phyloP scores from a whole-genome alignment of 108 stramenopile species.

The Schizochytrium sp. region DNA sequence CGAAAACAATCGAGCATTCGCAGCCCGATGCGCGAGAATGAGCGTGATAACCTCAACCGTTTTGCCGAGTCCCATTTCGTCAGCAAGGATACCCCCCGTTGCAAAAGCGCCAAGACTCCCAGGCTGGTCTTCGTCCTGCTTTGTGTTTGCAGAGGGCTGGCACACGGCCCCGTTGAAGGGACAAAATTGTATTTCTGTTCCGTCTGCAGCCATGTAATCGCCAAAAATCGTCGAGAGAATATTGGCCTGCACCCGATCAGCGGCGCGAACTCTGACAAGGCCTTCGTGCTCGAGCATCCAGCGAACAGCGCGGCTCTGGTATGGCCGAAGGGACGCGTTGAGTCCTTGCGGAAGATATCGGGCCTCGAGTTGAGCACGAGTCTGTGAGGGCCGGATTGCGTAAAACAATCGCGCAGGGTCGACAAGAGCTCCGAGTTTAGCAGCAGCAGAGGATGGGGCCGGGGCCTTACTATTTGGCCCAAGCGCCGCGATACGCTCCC shows the following conservation, averaged over 20 bases:
- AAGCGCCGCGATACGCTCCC: too few relatives aligned
- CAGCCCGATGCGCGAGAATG: background rate
- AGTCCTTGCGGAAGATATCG: background rate
- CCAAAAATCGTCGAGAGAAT: background rate
- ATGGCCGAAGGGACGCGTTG: background rate
- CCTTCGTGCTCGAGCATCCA: constrained; percentile 17
- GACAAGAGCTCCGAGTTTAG: background rate
- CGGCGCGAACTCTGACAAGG: too few relatives aligned
- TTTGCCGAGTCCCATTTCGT: constrained; percentile 37
- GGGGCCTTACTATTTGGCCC: background rate
- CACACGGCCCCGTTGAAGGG: background rate
- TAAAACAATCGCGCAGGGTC: background rate
- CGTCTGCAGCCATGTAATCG: background rate
- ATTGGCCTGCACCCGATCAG: background rate
- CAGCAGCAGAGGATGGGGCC: background rate
- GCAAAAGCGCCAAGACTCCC: too few relatives aligned
- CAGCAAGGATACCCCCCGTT: constrained; percentile 7
- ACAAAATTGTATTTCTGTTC: background rate
- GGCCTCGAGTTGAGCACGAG: background rate
- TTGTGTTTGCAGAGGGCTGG: too few relatives aligned
- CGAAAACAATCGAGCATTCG: background rate
- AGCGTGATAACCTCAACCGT: constrained; percentile 20
- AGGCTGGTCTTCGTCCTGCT: too few relatives aligned
- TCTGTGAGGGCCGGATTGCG: background rate
- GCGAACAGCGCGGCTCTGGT: background rate